Evolutionary conservation across 108 stramenopile genomes (phyloP), one percentile per base, ranked within the genome.

Genomic region (Skeletonema tropicum): DNA sequence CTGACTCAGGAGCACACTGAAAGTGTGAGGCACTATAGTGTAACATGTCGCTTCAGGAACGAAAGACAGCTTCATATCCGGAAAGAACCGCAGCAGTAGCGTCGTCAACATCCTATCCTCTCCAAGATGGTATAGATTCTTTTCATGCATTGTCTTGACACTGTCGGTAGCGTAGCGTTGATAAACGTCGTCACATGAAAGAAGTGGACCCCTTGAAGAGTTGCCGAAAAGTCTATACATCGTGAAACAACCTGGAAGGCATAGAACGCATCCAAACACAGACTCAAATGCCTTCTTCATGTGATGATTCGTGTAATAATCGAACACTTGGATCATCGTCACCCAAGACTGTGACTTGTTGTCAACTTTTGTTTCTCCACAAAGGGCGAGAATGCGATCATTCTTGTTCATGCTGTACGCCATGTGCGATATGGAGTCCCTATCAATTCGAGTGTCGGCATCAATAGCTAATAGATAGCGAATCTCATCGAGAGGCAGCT

Each of bases 241-340:
- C 41, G 86, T 87, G 71, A 87, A 87, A 72, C 86, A 87, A 41
- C 86, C 86, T 25, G 86, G 86, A 7, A 87, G 60, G 63, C 86
- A 87, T 2, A 83, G 84, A 33, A 87, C 86, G 49, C 86, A 87
- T 11, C 86, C 86, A 59, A 87, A 87, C 36, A 81, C 86, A 32
- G 71, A 60, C 73, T 87, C 86, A 75, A 86, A 86, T 3, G 77
- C 77, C 75, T 86, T 86, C 75, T 84, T 84, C 48, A 83, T 42
- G 59, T 84, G 79, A 55, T 87, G 86, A 19, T 63, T 73, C 57
- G 68, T 72, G 49, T 76, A 87, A 66, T 60, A 60, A 3, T 60
- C 33, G 39, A 65, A 65, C 13, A 65, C 38, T 31, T 65, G 64
- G 5, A 42, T 15, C 5, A 6, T 45, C 13, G 59, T 60, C 79